Base-by-base conservation (phyloP, 805 yeast species). In the Hanseniaspora lindneri region DNA sequence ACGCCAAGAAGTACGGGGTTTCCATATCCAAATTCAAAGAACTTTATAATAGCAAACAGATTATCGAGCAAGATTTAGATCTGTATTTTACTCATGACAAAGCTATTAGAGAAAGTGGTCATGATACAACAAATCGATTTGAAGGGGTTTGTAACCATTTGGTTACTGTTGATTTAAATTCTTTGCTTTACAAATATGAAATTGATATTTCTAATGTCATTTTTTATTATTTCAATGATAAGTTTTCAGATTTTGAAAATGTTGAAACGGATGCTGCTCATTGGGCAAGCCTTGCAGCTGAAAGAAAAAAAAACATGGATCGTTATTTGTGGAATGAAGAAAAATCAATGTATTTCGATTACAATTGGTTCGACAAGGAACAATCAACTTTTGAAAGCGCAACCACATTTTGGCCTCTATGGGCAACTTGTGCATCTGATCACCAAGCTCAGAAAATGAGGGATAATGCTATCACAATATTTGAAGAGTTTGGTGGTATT, bases 51-150 rank as follows among this genome's bases (percentile, higher is more conserved):
- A 62, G 67, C 35, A 80, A 81, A 3, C 63, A 68, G 44, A 70
- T 89, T 17, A 52, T 66, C 3, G 96, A 85, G 58, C 94, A 95
- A 1, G 77, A 70, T n/a, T 69, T 89, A 52, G 97, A 92, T 58
- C 87, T 77, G 53, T 89, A 84, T 61, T 84, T 89, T 61, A 63
- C 83, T 43, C 95, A 89, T 60, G 98, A 89, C 62, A 71, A 96
- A 51, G 96, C 94, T 1, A 94, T 89, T 10, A 75, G 98, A 60
- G 98, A 89, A 65, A 80, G 92, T 28, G 98, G 98, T 1, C 97
- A 92, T 61, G 98, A 89, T 61, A 92, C 97, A 0, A 72, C 89
- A 1, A 86, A 88, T 59, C 71, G 98, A 57, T 69, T 92, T 47
- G 96, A 88, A 64, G 94, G 94, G 33, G 74, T 77, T 37, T 86